Conservation (phyloP, 129 eudicot species). For the Flaveria brownii region DNA sequence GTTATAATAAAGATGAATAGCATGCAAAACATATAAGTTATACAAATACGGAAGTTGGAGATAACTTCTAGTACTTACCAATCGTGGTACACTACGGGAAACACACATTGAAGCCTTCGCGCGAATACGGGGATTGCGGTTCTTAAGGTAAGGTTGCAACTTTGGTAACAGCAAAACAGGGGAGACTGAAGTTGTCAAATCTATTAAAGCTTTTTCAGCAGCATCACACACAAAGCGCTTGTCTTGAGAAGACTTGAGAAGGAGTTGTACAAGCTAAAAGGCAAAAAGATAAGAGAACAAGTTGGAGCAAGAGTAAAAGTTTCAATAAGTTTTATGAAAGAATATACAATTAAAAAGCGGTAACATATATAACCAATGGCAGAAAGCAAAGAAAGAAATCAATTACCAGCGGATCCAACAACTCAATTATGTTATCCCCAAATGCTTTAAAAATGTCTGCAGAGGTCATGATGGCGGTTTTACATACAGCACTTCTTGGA, state of each 20-base stretch:
- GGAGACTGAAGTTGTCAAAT: constrained; percentile 59
- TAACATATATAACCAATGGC: constrained; percentile 4
- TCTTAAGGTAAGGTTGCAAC: constrained; percentile 66
- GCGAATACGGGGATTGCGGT: constrained; percentile 82
- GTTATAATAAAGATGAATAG: not conserved
- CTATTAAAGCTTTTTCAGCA: constrained; percentile 69
- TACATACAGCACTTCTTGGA: constrained; percentile 92
- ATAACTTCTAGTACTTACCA: constrained; percentile 47
- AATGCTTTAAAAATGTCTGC: constrained; percentile 76
- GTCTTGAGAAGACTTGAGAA: constrained; percentile 91
- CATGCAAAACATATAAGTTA: constrained; percentile 3
- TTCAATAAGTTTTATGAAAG: not conserved
- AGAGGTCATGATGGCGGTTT: constrained; percentile 77
- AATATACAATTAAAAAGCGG: not conserved
- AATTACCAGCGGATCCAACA: constrained; percentile 70
- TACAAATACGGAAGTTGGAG: not conserved
- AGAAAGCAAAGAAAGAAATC: not conserved
- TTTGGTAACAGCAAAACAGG: constrained; percentile 66
- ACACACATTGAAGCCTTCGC: constrained; percentile 86
- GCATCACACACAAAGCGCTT: constrained; percentile 90
- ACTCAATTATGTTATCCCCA: constrained; percentile 61
- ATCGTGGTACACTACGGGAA: constrained; percentile 60
- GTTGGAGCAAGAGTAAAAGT: constrained; percentile 8
- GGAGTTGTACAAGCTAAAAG: constrained; percentile 73
- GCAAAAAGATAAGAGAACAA: constrained; percentile 23